Base-by-base conservation (phyloP, 139 green algal genomes). In the Coelastrella sp. region DNA sequence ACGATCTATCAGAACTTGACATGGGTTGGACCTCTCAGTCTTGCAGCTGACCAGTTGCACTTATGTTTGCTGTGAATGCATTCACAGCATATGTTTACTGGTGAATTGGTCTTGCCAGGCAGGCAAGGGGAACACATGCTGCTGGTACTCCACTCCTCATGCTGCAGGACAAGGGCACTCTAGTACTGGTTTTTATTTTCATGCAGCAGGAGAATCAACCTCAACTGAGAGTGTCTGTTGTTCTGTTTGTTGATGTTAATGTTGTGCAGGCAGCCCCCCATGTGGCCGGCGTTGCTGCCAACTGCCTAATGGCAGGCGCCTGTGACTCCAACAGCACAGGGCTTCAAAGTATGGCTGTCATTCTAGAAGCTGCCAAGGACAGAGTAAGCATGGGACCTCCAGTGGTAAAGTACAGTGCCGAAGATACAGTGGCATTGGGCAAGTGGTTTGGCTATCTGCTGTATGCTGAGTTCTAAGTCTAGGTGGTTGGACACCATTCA, bases 211-310 rank as follows among this genome's bases (percentile, higher is more conserved):
- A 14, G 12, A 14, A 22, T 72, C n/a, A n/a, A n/a, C n/a, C n/a
- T n/a, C n/a, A n/a, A n/a, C n/a, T n/a, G n/a, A n/a, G n/a, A n/a
- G 63, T 17, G 0, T 72, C 12, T 72, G 63, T 72, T 72, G 15
- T 72, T 22, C 15, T 72, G 63, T 72, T 17, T 72, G 35, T 49
- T 49, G 35, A 49, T 3, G 3, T 5, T 49, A 49, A 1, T 80
- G 24, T 6, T 80, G 20, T 58, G 25, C 74, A 80, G 68, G 25
- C 74, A 27, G 63, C 58, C 9, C 81, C 81, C 22, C 81, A 86
- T 65, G 59, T 75, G 59, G 81, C 81, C n/a, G 81, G 81, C 59
- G 35, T 86, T 49, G 81, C 81, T 14, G 81, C 81, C n/a, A 86
- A 86, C 59, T 86, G 81, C 81, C 25, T 86, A 11, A 86, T 86